phyloP scores from a whole-genome alignment of 2,329 filamentous ascomycete genomes.

The Aspergillus fumigatus region DNA sequence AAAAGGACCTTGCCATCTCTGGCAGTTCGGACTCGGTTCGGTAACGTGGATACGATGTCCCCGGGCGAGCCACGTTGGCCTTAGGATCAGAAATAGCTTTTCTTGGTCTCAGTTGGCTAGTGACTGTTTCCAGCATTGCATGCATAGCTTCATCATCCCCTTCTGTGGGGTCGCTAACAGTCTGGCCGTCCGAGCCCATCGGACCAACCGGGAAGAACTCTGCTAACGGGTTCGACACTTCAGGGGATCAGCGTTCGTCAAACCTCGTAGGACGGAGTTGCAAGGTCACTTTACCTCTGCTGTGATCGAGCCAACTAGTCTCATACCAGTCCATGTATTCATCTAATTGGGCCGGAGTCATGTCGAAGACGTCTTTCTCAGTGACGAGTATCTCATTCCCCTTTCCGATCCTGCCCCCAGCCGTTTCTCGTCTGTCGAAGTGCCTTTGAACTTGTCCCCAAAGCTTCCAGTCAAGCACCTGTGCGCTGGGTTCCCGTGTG shows the following conservation, averaged over 20 bases:
- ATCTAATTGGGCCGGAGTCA: conserved; percentile 61
- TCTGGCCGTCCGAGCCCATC: conserved; percentile 11
- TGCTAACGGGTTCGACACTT: conserved; percentile 30
- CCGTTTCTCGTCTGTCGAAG: conserved; percentile 28
- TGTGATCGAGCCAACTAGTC: conserved; percentile 51
- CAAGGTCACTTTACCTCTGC: conserved; percentile 18
- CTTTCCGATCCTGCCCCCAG: conserved; percentile 36
- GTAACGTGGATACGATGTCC: conserved; percentile 49
- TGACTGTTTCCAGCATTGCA: conserved; percentile 40
- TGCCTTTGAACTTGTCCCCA: conserved; percentile 58
- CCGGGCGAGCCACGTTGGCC: conserved; percentile 41
- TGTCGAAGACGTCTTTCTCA: conserved; percentile 58
- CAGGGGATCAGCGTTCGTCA: conserved; percentile 4
- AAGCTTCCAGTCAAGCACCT: conserved; percentile 65
- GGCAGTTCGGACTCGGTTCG: conserved; percentile 46
- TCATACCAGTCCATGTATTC: conserved; percentile 79
- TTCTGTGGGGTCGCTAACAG: conserved; percentile 2
- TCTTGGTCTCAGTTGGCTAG: conserved; percentile 37
- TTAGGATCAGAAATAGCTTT: conserved; percentile 36
- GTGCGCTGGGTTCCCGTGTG: conserved; percentile 52
- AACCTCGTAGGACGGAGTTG: neutral
- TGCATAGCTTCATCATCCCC: conserved; percentile 28
- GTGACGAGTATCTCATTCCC: conserved; percentile 52
- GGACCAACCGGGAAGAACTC: conserved; percentile 41
- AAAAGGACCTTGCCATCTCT: conserved; percentile 44